These are phyloP conservation scores for Tetraselmis chui DNA, from an alignment of 139 green algal genomes.

Conservation along the genomic window DNA sequence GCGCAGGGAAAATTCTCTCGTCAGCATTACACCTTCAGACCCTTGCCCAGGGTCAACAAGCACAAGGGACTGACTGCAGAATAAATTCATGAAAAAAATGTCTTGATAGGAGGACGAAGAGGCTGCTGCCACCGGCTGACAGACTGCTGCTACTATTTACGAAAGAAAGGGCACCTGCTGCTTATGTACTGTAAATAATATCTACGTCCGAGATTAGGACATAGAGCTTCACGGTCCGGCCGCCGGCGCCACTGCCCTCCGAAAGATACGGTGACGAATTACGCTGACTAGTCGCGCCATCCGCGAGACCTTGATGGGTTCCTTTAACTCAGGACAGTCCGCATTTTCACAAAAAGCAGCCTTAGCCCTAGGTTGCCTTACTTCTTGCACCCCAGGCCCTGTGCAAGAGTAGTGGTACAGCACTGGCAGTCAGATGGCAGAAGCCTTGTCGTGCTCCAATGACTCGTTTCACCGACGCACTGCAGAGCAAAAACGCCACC, in stretches of 20 bases:
- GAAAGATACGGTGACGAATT: not conserved
- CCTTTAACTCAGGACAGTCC: not conserved
- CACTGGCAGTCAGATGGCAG: not conserved
- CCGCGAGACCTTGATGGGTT: not conserved
- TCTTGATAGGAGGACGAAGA: too few relatives aligned
- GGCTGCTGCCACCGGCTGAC: too few relatives aligned
- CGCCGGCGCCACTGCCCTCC: not conserved
- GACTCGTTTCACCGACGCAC: not conserved
- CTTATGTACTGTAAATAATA: too few relatives aligned
- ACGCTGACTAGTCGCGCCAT: not conserved
- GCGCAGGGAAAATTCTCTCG: not conserved
- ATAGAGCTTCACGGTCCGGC: not conserved
- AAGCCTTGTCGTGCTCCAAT: not conserved
- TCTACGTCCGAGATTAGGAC: too few relatives aligned
- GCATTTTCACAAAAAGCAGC: not conserved
- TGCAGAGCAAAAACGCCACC: too few relatives aligned
- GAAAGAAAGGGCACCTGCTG: too few relatives aligned
- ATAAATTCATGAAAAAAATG: too few relatives aligned
- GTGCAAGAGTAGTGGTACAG: not conserved
- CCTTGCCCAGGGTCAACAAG: not conserved
- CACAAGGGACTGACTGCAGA: not conserved
- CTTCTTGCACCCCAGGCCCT: not conserved
- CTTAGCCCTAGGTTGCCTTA: not conserved
- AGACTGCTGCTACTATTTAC: too few relatives aligned
- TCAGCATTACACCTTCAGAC: not conserved